A percentile compares a stretch with the other conserved stretches of the same genome.
Evolutionary conservation across 176 grass and related monocot genomes (phyloP).

Genomic region (Microstegium vimineum): DNA sequence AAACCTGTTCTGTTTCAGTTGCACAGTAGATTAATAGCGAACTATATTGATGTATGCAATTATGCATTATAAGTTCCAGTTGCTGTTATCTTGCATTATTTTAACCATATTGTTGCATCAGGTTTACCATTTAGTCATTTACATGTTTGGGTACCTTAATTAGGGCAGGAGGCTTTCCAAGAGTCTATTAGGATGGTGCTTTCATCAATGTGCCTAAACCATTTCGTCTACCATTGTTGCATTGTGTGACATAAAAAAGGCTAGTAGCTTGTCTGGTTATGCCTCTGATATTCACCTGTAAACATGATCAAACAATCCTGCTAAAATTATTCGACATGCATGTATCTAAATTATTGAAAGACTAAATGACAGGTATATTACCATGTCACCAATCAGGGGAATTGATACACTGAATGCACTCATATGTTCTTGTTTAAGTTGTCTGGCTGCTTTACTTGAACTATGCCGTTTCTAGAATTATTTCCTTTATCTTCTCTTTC

Average conservation of each 20-base stretch:
- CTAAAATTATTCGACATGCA: background rate
- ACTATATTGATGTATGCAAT: background rate
- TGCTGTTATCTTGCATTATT: background rate
- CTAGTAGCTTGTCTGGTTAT: background rate
- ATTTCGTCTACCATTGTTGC: background rate
- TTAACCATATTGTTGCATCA: background rate
- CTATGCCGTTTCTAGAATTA: background rate
- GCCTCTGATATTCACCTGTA: background rate
- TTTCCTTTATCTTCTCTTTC: background rate
- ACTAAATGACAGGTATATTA: background rate
- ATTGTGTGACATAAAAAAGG: background rate
- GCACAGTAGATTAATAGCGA: background rate
- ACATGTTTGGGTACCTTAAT: background rate
- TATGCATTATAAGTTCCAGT: background rate
- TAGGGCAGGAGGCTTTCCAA: background rate
- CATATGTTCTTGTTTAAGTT: background rate
- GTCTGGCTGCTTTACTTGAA: background rate
- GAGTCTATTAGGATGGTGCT: background rate
- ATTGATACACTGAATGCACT: background rate
- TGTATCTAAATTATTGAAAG: background rate
- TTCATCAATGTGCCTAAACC: background rate
- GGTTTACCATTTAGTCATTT: background rate
- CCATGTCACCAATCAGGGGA: background rate
- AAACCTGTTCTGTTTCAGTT: background rate
- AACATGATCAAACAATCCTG: background rate